A percentile compares a stretch with the other conserved stretches of the same genome.
Conservation (phyloP, 1,284 basidiomycete genomes). For the Mycosarcoma maydis region DNA sequence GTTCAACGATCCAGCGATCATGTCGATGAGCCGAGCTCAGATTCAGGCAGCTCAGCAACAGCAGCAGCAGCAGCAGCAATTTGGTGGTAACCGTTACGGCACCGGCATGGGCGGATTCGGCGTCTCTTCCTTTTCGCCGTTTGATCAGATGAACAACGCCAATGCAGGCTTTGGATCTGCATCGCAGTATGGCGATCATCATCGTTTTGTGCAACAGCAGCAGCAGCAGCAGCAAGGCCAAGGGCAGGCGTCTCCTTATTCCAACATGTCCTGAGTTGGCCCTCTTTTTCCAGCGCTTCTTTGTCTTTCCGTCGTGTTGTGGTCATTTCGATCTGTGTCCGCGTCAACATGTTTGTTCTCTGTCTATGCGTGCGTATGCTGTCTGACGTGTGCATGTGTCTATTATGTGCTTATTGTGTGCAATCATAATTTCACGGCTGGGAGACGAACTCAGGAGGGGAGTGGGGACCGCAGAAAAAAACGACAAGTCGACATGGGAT, state of each 20-base stretch:
- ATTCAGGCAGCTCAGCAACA: conserved; percentile 49
- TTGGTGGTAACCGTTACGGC: conserved; percentile 36
- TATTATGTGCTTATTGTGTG: no score
- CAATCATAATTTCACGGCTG: no score
- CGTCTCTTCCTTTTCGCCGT: conserved; percentile 37
- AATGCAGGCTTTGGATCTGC: conserved; percentile 24
- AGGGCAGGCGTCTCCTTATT: conserved; percentile 19
- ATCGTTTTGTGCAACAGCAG: conserved; percentile 38
- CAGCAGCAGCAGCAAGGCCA: conserved; percentile 34
- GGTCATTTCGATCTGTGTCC: conserved; percentile 2
- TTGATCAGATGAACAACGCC: conserved; percentile 36
- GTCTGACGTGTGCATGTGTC: no score
- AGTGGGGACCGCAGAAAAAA: no score
- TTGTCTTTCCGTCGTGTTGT: not conserved
- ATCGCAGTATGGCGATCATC: conserved; percentile 30
- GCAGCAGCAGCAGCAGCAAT: conserved; percentile 48
- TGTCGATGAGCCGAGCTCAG: conserved; percentile 57
- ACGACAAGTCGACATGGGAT: no score
- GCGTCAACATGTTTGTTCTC: conserved; percentile 3
- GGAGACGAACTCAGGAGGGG: no score
- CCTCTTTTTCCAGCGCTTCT: not conserved
- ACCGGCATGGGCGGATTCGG: conserved; percentile 28
- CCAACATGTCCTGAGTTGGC: conserved; percentile 27
- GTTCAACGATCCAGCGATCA: conserved; percentile 58
- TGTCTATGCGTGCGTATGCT: no score